Evolutionary conservation across 495 filamentous ascomycete species (phyloP), one percentile per base, ranked within the genome.

Genomic region (Aspergillus mulundensis): DNA sequence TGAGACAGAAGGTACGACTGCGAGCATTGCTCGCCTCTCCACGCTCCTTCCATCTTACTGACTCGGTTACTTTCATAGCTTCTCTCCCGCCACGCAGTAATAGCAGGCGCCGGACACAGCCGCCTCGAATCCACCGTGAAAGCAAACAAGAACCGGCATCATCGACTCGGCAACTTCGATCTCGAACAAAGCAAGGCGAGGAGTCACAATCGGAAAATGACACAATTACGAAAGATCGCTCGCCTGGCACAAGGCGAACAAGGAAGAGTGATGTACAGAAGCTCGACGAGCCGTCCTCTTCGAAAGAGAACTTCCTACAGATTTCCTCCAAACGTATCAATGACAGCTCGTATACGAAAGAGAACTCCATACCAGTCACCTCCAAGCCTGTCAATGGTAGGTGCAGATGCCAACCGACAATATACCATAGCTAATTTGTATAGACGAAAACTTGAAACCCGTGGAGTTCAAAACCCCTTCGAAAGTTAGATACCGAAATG

Each of bases 401-500:
- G 66, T 45, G 19, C 23, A 47, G 49, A 52, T 5, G 38, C 7
- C 23, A 6, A 7, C 14, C 2, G 36, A 19, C 21, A 25, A 47
- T 11, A 16, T 25, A 16, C 30, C 16, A 3, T 49, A 2, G 16
- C 38, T 58, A 51, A 67, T 42, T 3, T 30, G 11, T 20, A 40
- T 50, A 66, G 66, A 72, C 50, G 63, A 72, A 55, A 74, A 71
- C 30, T 52, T 67, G 7, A 56, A 61, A n/a, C 68, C 65, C 2
- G 38, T 62, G 36, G 73, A 74, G 49, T 65, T 76, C 57, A 75
- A 70, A 49, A 78, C 75, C 7, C 88, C 88, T 1, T 76, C 83
- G 54, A 90, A 89, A 11, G 81, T 84, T 18, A 76, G 88, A 59
- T 86, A 83, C 61, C 77, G 82, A 57, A 83, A 90, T 70, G 81